A percentile compares a stretch with the other conserved stretches of the same genome.
These are phyloP conservation scores for Buxus sempervirens DNA, from an alignment of 164 flowering plant genomes.

Conservation along the genomic window DNA sequence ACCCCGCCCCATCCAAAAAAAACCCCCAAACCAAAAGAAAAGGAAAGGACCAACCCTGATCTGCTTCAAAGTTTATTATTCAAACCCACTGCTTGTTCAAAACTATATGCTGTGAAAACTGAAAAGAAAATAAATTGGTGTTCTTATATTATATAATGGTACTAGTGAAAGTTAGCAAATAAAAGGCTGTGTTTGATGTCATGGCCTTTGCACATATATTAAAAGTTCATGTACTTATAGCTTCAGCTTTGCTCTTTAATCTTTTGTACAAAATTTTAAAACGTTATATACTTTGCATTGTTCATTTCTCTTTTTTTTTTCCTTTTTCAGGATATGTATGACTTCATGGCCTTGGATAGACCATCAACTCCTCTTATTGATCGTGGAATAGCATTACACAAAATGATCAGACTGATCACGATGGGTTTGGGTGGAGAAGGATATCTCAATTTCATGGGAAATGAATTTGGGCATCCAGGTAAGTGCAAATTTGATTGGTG, in stretches of 20 bases:
- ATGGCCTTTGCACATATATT: neutral
- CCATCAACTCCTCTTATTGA: constrained; percentile 85
- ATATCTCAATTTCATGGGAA: constrained; percentile 98
- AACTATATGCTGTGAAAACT: neutral
- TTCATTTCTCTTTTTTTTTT: neutral
- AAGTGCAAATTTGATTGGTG: constrained; percentile 10
- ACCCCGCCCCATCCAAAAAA: too few relatives aligned
- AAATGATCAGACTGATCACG: constrained; percentile 96
- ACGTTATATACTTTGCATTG: neutral
- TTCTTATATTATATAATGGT: too few relatives aligned
- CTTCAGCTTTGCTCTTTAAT: too few relatives aligned
- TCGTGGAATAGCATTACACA: constrained; percentile 98
- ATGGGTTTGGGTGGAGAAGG: constrained; percentile 99
- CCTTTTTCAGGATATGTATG: constrained; percentile 92
- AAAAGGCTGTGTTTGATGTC: too few relatives aligned
- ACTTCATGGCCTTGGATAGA: constrained; percentile 92
- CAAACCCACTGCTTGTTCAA: neutral
- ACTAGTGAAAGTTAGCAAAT: neutral
- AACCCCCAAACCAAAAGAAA: too few relatives aligned
- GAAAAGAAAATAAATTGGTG: neutral
- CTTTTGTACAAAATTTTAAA: too few relatives aligned
- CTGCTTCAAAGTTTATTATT: neutral
- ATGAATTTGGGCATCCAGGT: constrained; percentile 99
- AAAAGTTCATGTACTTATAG: too few relatives aligned
- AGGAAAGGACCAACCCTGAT: too few relatives aligned